Evolutionary conservation across 768 basidiomycete genomes (phyloP).

Genomic region (Psilocybe cyanescens): DNA sequence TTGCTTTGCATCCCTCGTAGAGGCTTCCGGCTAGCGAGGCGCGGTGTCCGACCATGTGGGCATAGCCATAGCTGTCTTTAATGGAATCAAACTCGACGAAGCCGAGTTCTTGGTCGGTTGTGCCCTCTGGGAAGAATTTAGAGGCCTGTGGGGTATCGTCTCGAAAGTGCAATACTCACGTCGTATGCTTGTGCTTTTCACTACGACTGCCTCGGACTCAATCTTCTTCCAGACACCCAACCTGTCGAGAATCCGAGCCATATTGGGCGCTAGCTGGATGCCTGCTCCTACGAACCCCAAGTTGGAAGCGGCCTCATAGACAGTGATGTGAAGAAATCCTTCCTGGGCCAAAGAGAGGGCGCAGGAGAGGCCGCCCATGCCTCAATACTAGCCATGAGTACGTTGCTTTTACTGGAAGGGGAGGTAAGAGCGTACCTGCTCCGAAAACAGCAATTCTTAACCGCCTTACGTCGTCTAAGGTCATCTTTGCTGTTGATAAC

Average conservation of each 20-base stretch:
- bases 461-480: conserved; percentile 1
- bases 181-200: conserved; percentile 1
- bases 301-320: conserved; percentile 1
- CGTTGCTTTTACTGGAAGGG: not conserved
- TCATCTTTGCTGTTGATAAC: not conserved
- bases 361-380: conserved; percentile 5
- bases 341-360: conserved; percentile 5
- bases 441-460: conserved; percentile 3
- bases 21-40: conserved; percentile 6
- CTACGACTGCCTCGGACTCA: not conserved
- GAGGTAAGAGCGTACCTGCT: not conserved
- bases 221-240: conserved; percentile 6
- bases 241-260: conserved; percentile 7
- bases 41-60: conserved; percentile 12
- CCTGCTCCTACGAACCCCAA: conserved; percentile 11
- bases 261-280: conserved; percentile 10
- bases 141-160: not conserved
- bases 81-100: not conserved
- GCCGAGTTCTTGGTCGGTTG: conserved; percentile 7
- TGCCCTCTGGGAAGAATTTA: not conserved
- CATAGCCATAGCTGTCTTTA: conserved; percentile 1
- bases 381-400: not conserved
- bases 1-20: conserved; percentile 7
- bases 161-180: not conserved
- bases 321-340: conserved; percentile 1